Evolutionary conservation across 1,284 basidiomycete species (phyloP).

Genomic region (Ganoderma resinaceum): DNA sequence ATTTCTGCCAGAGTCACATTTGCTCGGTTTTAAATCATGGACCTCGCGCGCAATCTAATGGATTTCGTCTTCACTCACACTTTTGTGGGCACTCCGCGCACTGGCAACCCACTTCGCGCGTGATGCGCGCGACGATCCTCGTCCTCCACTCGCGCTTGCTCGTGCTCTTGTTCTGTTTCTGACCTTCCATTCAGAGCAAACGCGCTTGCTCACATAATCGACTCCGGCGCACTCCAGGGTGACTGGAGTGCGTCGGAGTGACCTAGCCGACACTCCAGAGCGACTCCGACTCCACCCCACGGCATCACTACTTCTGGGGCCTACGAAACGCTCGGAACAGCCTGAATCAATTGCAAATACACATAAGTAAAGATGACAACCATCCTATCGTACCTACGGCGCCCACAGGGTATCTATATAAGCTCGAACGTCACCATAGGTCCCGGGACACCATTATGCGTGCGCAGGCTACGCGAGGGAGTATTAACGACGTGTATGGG

Average conservation of each 20-base stretch:
- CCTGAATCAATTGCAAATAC: not conserved
- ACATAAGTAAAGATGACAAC: constrained; percentile 3
- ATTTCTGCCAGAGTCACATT: too few relatives aligned
- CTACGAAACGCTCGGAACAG: not conserved
- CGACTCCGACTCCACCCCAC: not conserved
- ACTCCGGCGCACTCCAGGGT: not conserved
- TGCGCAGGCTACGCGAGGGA: not conserved
- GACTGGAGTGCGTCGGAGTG: not conserved
- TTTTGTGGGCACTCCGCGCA: too few relatives aligned
- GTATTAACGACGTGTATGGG: not conserved
- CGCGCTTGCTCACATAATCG: not conserved
- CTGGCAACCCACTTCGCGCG: too few relatives aligned
- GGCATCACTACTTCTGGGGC: not conserved
- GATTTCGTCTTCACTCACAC: too few relatives aligned
- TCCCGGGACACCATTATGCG: not conserved
- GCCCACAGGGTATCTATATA: constrained; percentile 5
- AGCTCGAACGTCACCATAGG: not conserved
- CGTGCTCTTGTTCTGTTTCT: too few relatives aligned
- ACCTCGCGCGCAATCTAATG: too few relatives aligned
- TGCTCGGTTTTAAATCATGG: too few relatives aligned
- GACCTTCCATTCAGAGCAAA: too few relatives aligned
- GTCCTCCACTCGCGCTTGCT: too few relatives aligned
- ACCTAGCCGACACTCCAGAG: not conserved
- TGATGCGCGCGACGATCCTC: too few relatives aligned
- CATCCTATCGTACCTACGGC: constrained; percentile 4